These are phyloP conservation scores for Amylostereum areolatum DNA, from an alignment of 1,284 basidiomycete species.

Conservation along the genomic window DNA sequence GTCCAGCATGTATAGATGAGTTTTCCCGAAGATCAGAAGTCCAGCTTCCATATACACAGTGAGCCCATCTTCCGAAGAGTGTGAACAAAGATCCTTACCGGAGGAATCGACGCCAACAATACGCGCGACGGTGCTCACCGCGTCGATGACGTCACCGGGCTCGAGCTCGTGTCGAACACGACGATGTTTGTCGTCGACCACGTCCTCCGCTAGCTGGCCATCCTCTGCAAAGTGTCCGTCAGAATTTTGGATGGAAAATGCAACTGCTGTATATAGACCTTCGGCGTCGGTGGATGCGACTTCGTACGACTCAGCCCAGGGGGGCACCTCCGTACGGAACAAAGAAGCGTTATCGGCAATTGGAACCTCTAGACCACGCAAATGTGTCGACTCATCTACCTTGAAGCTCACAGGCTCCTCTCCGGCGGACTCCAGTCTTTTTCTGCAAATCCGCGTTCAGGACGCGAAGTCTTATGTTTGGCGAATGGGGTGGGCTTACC, in stretches of 20 bases:
- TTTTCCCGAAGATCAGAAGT: constrained; percentile 79
- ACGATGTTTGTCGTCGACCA: constrained; percentile 73
- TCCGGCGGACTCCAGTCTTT: constrained; percentile 63
- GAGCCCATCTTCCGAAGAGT: not conserved
- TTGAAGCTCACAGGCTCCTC: constrained; percentile 46
- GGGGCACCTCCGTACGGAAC: constrained; percentile 60
- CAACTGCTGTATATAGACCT: constrained; percentile 29
- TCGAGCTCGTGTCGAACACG: constrained; percentile 82
- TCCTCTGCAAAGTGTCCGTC: constrained; percentile 23
- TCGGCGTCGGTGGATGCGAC: constrained; percentile 61
- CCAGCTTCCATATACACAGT: constrained; percentile 48
- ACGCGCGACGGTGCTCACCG: constrained; percentile 81
- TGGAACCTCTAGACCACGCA: constrained; percentile 53
- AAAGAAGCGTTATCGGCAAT: constrained; percentile 56
- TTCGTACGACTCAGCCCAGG: constrained; percentile 78
- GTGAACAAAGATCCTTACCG: constrained; percentile 42
- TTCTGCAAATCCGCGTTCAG: constrained; percentile 37
- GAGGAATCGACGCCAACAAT: constrained; percentile 86
- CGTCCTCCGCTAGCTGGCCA: constrained; percentile 60
- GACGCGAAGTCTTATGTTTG: not conserved
- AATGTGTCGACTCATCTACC: constrained; percentile 38
- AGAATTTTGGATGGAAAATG: constrained; percentile 1
- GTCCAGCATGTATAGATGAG: constrained; percentile 88
- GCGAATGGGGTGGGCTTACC: constrained; percentile 37
- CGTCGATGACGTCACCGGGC: constrained; percentile 87